Base-by-base conservation (phyloP, 345 rosid species). In the Rhizophora mangle region DNA sequence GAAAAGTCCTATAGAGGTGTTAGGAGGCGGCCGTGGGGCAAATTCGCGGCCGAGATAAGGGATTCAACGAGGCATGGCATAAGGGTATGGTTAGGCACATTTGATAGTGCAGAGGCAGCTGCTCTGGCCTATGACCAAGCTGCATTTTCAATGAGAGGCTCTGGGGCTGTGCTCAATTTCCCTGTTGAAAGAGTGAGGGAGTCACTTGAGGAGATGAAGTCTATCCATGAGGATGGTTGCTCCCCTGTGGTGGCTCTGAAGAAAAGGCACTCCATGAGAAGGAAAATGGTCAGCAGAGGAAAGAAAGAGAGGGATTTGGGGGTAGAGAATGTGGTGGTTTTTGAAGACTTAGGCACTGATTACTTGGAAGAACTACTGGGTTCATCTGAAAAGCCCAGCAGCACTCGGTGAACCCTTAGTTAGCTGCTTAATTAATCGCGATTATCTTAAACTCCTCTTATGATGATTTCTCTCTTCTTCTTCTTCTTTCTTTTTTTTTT, bases 211-310 rank as follows among this genome's bases (percentile, higher is more conserved):
- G 97, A 87, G 20, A 77, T 93, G 72, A 81, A 76, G 78, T 85
- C 68, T 34, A 69, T 70, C 62, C 30, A 29, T 7, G 94, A 85
- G 31, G 96, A 86, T 5, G 71, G 75, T 2, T 83, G 89, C 72
- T 93, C 98, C 6, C 98, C 97, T 5, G 97, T 93, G 26, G 84
- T 89, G 26, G 98, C 97, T 32, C 82, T 93, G 18, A 93, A 93
- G 81, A 86, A 91, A 52, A 89, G 79, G 70, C 96, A 93, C 59
- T 86, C 94, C 4, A 78, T 89, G 92, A 85, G 81, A 74, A 75
- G 89, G 67, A 91, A 85, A 80, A 73, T 72, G 80, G 68, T 58
- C 20, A 71, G 71, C 68, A 82, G 76, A 68, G 72, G 63, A 71
- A 85, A 74, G 60, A 82, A 69, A 70, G 86, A 83, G 13, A 78